These are phyloP conservation scores for Xylariaceae sp. DNA, from an alignment of 2,329 filamentous ascomycete genomes.

Conservation along the genomic window DNA sequence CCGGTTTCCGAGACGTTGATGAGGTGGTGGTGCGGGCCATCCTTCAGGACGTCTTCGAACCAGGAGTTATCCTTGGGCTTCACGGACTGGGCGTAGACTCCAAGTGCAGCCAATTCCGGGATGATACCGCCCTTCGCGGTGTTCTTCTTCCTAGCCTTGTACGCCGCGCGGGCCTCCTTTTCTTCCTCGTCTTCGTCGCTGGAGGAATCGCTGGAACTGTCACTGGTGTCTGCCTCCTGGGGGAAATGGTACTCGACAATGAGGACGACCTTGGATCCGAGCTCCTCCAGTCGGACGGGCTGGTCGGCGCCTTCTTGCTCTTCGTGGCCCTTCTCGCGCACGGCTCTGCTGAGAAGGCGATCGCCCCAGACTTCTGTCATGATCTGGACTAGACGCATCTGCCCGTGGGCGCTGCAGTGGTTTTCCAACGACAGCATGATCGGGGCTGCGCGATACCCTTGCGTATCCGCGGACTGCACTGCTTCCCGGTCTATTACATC, in stretches of 20 bases:
- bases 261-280: conserved; percentile 60
- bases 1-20: conserved; percentile 63
- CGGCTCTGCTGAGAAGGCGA: conserved; percentile 52
- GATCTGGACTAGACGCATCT: conserved; percentile 58
- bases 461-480: conserved; percentile 33
- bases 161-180: conserved; percentile 43
- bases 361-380: conserved; percentile 61
- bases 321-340: conserved; percentile 51
- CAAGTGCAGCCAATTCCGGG: conserved; percentile 60
- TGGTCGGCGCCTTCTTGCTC: conserved; percentile 48
- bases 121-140: conserved; percentile 48
- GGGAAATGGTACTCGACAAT: conserved; percentile 65
- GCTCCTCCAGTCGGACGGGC: conserved; percentile 54
- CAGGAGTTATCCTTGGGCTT: conserved; percentile 64
- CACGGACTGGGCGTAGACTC: conserved; percentile 66
- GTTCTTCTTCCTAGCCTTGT: conserved; percentile 49
- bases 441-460: conserved; percentile 44
- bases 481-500: conserved; percentile 58
- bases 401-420: conserved; percentile 57
- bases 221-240: conserved; percentile 41
- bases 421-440: conserved; percentile 65
- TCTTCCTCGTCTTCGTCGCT: conserved; percentile 38
- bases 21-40: conserved; percentile 30
- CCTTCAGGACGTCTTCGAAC: conserved; percentile 46
- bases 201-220: conserved; percentile 30